Base-by-base conservation (phyloP, 2,329 filamentous ascomycete genomes). In the Colletotrichum lini region DNA sequence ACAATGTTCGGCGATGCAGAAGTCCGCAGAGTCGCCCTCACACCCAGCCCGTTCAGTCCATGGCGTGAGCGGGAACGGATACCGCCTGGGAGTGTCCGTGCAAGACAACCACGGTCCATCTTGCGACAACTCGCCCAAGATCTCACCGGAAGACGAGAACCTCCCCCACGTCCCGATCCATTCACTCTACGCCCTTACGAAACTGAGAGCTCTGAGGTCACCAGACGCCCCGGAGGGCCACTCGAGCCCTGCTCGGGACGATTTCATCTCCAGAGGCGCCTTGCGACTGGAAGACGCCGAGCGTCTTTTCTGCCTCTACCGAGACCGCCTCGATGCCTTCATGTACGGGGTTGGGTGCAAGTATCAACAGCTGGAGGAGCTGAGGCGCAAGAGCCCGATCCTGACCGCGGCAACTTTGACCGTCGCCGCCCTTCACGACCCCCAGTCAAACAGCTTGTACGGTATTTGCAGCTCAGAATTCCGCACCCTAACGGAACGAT, bases 401-500 rank as follows among this genome's bases (percentile, higher is more conserved):
- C 80, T 91, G 13, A 86, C 88, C 0, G 87, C 85, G 0, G 86
- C 87, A 0, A 87, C 89, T 26, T 82, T 89, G 7, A 88, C 88
- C 0, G 88, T 91, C 1, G 86, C 88, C 3, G 88, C 89, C 0
- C 81, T 90, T 2, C 89, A 91, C 73, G 87, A 90, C 30, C 84
- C 87, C 1, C 82, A 84, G 30, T 84, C 85, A 8, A 86, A 87
- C 15, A 81, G 82, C 16, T 83, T 87, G 3, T 86, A 90, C 40
- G 84, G 85, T 4, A 78, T 83, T 1, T 90, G 88, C 76, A 88
- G 85, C 71, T 81, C 82, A 12, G 88, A 90, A 72, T 87, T 90
- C 60, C 84, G 88, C 0, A 82, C 86, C 0, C 80, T 90, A 4
- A 86, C 90, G 56, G 85, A 88, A 15, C 83, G 79, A 9, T 81